These are phyloP conservation scores for Piloderma croceum DNA, from an alignment of 768 basidiomycete species.

Conservation along the genomic window DNA sequence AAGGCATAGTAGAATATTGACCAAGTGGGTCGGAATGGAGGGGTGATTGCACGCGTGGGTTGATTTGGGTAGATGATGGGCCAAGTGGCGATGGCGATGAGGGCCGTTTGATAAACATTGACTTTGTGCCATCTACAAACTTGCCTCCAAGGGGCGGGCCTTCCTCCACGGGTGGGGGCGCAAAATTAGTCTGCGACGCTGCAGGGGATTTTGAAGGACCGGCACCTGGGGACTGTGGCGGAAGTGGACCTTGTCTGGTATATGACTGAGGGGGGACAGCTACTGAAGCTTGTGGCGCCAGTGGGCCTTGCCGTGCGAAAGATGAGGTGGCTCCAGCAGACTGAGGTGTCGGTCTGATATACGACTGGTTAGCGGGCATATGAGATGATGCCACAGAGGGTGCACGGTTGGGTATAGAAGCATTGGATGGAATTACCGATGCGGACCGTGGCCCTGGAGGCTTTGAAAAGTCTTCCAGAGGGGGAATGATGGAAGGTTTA, in stretches of 20 bases:
- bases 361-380: conserved; percentile 1
- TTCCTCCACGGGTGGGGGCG: conserved; percentile 26
- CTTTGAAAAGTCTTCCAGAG: conserved; percentile 55
- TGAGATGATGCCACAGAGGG: conserved; percentile 22
- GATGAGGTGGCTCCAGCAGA: conserved; percentile 5
- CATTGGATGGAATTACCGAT: conserved; percentile 17
- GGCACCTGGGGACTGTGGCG: conserved; percentile 47
- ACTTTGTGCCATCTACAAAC: conserved; percentile 70
- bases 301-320: conserved; percentile 18
- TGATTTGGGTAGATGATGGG: conserved; percentile 32
- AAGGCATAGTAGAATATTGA: conserved; percentile 7
- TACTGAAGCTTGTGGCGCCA: conserved; percentile 8
- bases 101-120: conserved; percentile 66
- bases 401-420: conserved; percentile 27
- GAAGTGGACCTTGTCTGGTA: conserved; percentile 25
- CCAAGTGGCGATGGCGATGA: conserved; percentile 30
- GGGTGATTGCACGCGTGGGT: conserved; percentile 9
- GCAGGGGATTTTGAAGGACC: conserved; percentile 45
- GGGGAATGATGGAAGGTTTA: conserved; percentile 55
- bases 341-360: conserved; percentile 7
- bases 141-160: conserved; percentile 59
- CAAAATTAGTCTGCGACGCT: conserved; percentile 22
- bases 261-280: conserved; percentile 16
- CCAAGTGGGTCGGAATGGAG: conserved; percentile 15
- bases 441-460: conserved; percentile 16